Base-by-base conservation (phyloP, 441 rosid genomes). In the Pelargonium citronellum region DNA sequence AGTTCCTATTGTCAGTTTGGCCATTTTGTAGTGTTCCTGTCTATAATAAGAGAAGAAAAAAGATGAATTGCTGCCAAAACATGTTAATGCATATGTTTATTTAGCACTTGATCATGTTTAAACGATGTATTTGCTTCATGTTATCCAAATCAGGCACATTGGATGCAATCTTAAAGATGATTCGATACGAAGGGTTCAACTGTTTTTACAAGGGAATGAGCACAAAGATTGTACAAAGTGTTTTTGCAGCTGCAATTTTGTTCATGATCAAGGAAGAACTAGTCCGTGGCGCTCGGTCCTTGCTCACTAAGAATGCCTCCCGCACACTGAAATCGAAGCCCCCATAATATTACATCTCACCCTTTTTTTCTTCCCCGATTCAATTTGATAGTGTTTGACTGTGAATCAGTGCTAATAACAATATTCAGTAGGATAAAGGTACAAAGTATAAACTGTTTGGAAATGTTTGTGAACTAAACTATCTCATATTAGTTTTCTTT, bases 131-230 rank as follows among this genome's bases (percentile, higher is more conserved):
- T n/a, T 51, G 17, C 10, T 37, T 68, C 53, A 17, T 22, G 13
- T 65, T 53, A 15, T 22, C 63, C 37, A 22, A 16, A 66, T 37
- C 5, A 94, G 98, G 98, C 57, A 94, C 97, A n/a, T 16, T 75
- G 19, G 98, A 94, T 67, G 97, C 97, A 16, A 81, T 94, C 63
- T 75, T 90, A 75, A 94, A 94, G 85, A 91, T 90, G 96, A 83
- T 94, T 30, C 88, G 57, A 13, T 85, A 87, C 5, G 98, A 94
- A 83, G 98, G 98, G 46, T 76, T 85, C 22, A 66, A 78, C 19
- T 89, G 97, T 24, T 90, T 94, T 77, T 94, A 94, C 88, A 87
- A 91, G 77, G 98, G 98, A 37, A 94, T 94, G 97, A 84, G 87
- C 81, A 90, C 97, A 1, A 91, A 91, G 80, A 89, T 94, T 24